Conservation (phyloP, 345 rosid species). For the Syzygium grande region DNA sequence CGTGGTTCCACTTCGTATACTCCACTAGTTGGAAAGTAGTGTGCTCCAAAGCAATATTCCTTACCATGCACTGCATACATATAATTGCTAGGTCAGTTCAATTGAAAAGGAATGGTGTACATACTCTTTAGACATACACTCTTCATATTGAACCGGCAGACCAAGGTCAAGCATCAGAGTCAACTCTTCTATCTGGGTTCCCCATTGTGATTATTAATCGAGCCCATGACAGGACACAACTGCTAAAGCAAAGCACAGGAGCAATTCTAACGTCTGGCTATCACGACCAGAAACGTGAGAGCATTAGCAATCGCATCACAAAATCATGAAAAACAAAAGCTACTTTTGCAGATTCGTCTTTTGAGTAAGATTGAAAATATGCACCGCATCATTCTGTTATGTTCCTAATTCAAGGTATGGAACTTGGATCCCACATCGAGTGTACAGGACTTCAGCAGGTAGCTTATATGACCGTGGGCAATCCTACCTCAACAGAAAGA, state of each 20-base stretch:
- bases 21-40: slow-evolving; percentile 68
- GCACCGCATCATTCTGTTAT: background rate
- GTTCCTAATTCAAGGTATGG: background rate
- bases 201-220: background rate
- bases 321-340: background rate
- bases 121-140: background rate
- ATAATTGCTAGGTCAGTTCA: background rate
- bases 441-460: no score
- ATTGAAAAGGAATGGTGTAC: background rate
- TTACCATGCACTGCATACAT: slow-evolving; percentile 62
- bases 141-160: background rate
- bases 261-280: background rate
- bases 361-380: background rate
- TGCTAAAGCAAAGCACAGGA: background rate
- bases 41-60: slow-evolving; percentile 77
- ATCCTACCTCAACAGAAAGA: background rate
- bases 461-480: background rate
- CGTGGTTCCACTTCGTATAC: slow-evolving; percentile 77
- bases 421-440: background rate
- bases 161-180: background rate
- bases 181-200: background rate
- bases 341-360: background rate
- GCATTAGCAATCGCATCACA: background rate
- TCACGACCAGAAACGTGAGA: background rate
- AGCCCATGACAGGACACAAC: background rate